Evolutionary conservation across 805 yeast species (phyloP).

Genomic region (Saturnispora galanensis): DNA sequence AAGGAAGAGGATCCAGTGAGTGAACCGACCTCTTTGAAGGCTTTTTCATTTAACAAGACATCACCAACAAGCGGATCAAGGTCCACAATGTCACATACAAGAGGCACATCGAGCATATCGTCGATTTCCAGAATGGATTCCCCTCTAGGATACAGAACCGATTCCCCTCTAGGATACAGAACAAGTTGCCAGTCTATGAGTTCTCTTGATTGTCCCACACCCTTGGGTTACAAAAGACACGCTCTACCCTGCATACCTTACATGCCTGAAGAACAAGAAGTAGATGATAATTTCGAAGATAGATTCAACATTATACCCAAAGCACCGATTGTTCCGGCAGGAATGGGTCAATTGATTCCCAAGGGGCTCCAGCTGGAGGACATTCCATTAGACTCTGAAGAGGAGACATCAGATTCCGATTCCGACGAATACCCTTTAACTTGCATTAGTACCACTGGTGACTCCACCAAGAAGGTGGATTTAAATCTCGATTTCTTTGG

Average conservation of each 20-base stretch:
- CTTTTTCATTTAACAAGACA: slow-evolving; percentile 4
- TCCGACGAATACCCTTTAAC: not conserved
- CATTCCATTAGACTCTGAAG: not conserved
- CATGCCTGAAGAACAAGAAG: not conserved
- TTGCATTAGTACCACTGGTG: too few relatives aligned
- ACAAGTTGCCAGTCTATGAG: slow-evolving; percentile 3
- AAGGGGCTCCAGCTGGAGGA: not conserved
- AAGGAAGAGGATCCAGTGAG: not conserved
- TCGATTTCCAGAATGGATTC: not conserved
- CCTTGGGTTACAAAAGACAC: not conserved
- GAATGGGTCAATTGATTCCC: not conserved
- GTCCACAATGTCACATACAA: not conserved
- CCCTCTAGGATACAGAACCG: not conserved
- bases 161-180: not conserved
- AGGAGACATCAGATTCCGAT: not conserved
- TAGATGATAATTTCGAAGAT: not conserved
- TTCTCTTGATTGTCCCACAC: not conserved
- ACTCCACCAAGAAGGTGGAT: not conserved
- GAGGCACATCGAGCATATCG: not conserved
- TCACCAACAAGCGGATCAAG: not conserved
- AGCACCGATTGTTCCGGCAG: not conserved
- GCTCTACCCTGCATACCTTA: not conserved
- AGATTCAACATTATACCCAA: slow-evolving; percentile 1
- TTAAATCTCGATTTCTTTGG: slow-evolving; percentile 5
- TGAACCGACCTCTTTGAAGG: not conserved